Base-by-base conservation (phyloP, 495 filamentous ascomycete species). In the Haplographium delicatum region DNA sequence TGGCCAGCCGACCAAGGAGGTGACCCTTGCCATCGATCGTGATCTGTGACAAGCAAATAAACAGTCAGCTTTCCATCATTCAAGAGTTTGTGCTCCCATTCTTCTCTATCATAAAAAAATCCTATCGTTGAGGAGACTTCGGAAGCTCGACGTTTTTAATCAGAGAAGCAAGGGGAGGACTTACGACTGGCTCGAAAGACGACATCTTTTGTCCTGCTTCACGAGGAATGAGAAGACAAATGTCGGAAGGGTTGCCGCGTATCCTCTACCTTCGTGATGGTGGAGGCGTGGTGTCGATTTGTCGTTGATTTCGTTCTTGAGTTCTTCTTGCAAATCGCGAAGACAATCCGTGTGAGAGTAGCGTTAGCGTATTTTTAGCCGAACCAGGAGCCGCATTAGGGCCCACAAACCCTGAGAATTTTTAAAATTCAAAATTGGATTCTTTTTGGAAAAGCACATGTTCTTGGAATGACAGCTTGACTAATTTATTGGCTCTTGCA, bases 1-100 rank as follows among this genome's bases (percentile, higher is more conserved):
- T 93, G 79, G 93, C 94, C 71, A 98, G 82, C 70, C 93, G 93
- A 80, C 93, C 93, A 72, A 97, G 88, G 68, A 98, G 88, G 78
- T 98, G 93, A 76, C 94, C 93, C 82, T 98, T 98, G 87, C 91
- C 93, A 86, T 98, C 93, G 68, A 97, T 93, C 73, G 93, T 81
- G 78, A 95, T 80, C 91, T 95, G 70, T 60, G 53, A 26, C 41
- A 53, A 41, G 22, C 43, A 50, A 31, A n/a, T n/a, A n/a, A 39
- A 31, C 18, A 41, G 44, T 53, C 38, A 55, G 52, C 42, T 35
- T 46, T n/a, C 35, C 49, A 41, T 49, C 40, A 23, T 54, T 34
- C 47, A 43, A 47, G n/a, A n/a, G n/a, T n/a, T n/a, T n/a, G n/a
- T n/a, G n/a, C n/a, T n/a, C n/a, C n/a, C n/a, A n/a, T n/a, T n/a